Percentiles rank a stretch among this genome's conserved stretches.
phyloP scores from a whole-genome alignment of 257 asterid genomes.

The Solanum sejunctum region DNA sequence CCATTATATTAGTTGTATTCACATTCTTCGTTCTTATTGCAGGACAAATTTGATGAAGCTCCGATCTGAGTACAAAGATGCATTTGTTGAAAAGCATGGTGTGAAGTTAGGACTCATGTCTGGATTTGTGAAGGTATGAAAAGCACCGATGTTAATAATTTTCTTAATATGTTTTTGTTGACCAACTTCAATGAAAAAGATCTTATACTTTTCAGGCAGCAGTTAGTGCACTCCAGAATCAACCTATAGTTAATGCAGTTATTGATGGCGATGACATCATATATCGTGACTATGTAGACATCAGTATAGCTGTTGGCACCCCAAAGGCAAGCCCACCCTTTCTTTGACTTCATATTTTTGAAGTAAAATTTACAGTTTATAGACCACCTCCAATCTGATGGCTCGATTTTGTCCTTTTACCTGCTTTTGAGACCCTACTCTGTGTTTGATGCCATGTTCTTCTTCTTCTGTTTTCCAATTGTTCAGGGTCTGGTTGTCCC shows the following conservation, averaged over 20 bases:
- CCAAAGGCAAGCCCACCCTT: constrained; percentile 53
- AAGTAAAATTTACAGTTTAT: not conserved
- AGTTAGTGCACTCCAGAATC: constrained; percentile 84
- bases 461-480: not conserved
- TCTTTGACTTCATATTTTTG: not conserved
- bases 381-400: not conserved
- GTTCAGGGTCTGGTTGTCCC: constrained; percentile 94
- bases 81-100: constrained; percentile 92
- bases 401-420: not conserved
- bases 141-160: not conserved
- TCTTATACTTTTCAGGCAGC: constrained; percentile 64
- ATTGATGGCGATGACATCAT: constrained; percentile 97
- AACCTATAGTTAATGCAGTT: constrained; percentile 92
- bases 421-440: not conserved
- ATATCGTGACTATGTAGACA: constrained; percentile 82
- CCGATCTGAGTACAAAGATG: constrained; percentile 90
- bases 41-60: constrained; percentile 99
- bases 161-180: not conserved
- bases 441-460: not conserved
- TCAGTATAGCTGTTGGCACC: constrained; percentile 99
- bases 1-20: not conserved
- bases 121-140: constrained; percentile 78
- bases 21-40: constrained; percentile 4
- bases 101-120: constrained; percentile 97
- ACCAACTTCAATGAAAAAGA: not conserved